Base-by-base conservation (phyloP, 1,139 yeast species). In the Taphrina confusa region DNA sequence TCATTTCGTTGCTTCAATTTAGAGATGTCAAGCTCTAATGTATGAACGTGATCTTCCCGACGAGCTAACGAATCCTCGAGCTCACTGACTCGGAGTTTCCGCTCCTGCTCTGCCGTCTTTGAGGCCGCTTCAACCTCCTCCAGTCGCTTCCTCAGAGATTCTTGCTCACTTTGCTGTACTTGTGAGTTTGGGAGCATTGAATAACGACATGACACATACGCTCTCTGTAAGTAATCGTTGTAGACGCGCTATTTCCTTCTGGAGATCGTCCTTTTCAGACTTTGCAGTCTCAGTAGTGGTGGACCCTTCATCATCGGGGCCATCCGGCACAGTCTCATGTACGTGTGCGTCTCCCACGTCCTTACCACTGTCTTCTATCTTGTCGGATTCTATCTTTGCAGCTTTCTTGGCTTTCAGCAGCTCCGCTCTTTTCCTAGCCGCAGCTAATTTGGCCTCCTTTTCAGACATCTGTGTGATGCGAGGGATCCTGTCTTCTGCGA, bases 361-460 rank as follows among this genome's bases (percentile, higher is more conserved):
- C 20, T 33, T 22, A 4, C 44, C 3, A 4, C n/a, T 25, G n/a
- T 34, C 44, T 33, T 33, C 44, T 37, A 37, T 16, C 36, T 36
- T 27, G 28, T 25, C 56, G 11, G 45, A 3, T 12, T 37, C 46
- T n/a, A 16, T 31, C 46, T 50, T 36, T 25, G 23, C 23, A n/a
- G 45, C 56, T n/a, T 50, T 39, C 47, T 45, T 46, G 9, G 46
- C 60, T 28, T 56, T 47, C 8, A 56, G 27, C 1, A 42, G 54
- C 25, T 36, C 54, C 16, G 54, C 60, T 33, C 54, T 34, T 42
- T 56, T 56, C 14, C 51, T 27, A 8, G 60, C 60, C 8, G 60
- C 60, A 6, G 60, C 60, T 5, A 56, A 47, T 40, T 56, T 56
- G 16, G 46, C 60, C 33, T 56, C 54, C 47, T 56, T 56, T n/a